These are phyloP conservation scores for Punctularia strigosozonata DNA, from an alignment of 768 basidiomycete genomes.

Conservation along the genomic window DNA sequence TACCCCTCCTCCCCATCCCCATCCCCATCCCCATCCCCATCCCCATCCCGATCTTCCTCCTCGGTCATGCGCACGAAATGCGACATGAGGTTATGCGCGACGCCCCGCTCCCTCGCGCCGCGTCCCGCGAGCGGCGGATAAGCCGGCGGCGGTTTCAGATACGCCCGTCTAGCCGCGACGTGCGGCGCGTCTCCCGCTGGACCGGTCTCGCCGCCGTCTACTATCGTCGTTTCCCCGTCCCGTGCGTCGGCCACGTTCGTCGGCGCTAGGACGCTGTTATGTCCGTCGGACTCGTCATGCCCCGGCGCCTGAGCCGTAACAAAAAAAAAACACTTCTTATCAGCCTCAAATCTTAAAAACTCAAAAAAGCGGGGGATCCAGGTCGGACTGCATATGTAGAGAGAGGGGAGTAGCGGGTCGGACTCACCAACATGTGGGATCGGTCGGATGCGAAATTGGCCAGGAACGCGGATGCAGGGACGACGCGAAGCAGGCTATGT, in stretches of 20 bases:
- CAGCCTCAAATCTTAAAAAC: not conserved
- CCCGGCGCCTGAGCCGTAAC: not conserved
- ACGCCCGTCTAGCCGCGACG: slow-evolving; percentile 12
- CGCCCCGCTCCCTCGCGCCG: slow-evolving; percentile 23
- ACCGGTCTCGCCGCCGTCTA: slow-evolving; percentile 1
- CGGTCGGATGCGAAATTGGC: slow-evolving; percentile 62
- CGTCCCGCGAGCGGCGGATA: slow-evolving; percentile 40
- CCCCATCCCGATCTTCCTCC: slow-evolving; percentile 1
- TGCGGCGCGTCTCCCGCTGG: slow-evolving; percentile 3
- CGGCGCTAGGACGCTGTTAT: not conserved
- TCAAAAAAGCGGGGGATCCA: not conserved
- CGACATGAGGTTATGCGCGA: slow-evolving; percentile 45
- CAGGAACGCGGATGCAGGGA: slow-evolving; percentile 39
- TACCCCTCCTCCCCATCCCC: slow-evolving; percentile 16
- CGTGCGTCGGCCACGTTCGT: not conserved
- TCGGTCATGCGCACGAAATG: slow-evolving; percentile 40
- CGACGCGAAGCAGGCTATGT: slow-evolving; percentile 49
- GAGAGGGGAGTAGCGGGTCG: slow-evolving; percentile 6
- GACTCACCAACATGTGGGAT: slow-evolving; percentile 62
- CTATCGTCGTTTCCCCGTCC: too few relatives aligned
- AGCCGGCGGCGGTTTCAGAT: slow-evolving; percentile 33
- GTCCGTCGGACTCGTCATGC: not conserved
- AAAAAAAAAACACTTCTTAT: not conserved
- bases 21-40: too few relatives aligned
- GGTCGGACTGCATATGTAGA: not conserved